Evolutionary conservation across 2,329 filamentous ascomycete genomes (phyloP).

Genomic region (Fusarium torulosum): DNA sequence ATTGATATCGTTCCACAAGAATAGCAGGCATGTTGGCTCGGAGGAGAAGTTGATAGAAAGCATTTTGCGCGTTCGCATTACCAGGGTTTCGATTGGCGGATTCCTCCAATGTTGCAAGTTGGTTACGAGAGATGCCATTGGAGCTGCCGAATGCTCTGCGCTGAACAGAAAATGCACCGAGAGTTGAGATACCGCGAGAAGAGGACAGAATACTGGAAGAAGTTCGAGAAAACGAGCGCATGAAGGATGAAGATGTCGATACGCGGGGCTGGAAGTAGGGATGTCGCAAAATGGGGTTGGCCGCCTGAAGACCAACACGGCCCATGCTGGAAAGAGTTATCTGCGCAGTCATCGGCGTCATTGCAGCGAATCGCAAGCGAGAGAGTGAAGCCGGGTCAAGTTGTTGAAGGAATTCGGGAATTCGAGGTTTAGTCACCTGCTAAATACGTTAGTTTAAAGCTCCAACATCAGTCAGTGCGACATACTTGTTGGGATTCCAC

Average conservation of each 20-base stretch:
- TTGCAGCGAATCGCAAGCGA: slow-evolving; percentile 13
- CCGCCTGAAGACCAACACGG: slow-evolving; percentile 49
- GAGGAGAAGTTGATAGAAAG: slow-evolving; percentile 91
- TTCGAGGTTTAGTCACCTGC: slow-evolving; percentile 31
- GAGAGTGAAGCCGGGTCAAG: slow-evolving; percentile 28
- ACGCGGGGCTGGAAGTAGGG: slow-evolving; percentile 44
- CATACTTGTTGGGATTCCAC: slow-evolving; percentile 37
- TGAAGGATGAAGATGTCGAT: slow-evolving; percentile 37
- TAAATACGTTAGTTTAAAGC: slow-evolving; percentile 22
- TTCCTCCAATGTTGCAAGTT: slow-evolving; percentile 88
- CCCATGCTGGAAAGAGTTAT: slow-evolving; percentile 44
- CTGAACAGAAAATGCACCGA: slow-evolving; percentile 39
- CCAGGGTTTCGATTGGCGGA: slow-evolving; percentile 92
- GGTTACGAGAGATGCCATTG: slow-evolving; percentile 67
- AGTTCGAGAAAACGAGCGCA: slow-evolving; percentile 46
- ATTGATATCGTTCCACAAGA: slow-evolving; percentile 89
- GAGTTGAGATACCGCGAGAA: slow-evolving; percentile 40
- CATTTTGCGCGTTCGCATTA: slow-evolving; percentile 89
- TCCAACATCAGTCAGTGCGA: slow-evolving; percentile 21
- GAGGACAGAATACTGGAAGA: slow-evolving; percentile 38
- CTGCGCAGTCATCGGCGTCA: slow-evolving; percentile 30
- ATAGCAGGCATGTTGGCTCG: slow-evolving; percentile 95
- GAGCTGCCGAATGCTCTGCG: slow-evolving; percentile 58
- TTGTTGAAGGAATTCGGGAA: slow-evolving; percentile 50
- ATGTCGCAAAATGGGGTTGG: slow-evolving; percentile 48